Evolutionary conservation across 768 basidiomycete genomes (phyloP), one percentile per base, ranked within the genome.

Genomic region (Pholiota conissans): DNA sequence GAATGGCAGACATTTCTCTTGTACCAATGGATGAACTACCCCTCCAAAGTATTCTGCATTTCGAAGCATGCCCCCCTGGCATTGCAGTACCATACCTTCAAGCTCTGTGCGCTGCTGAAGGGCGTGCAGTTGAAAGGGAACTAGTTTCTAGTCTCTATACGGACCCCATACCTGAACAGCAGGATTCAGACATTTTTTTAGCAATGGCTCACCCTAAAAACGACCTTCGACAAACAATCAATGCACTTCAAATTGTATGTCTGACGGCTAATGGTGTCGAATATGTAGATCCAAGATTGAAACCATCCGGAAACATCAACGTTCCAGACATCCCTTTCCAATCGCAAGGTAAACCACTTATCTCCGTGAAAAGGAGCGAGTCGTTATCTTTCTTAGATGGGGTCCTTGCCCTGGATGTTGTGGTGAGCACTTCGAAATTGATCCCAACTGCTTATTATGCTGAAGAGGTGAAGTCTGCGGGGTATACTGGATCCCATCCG

Each of bases 1-100:
- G 11, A 26, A 28, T 30, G 5, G 14, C 45, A 94, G 94, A 96
- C 77, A 69, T 81, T 16, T 81, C 83, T 5, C 75, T 89, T 46
- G 80, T 98, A 28, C 95, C 95, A 3, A 66, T 82, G 37, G 68
- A 70, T 11, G 86, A 89, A 56, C 82, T 99, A 35, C 90, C 94
- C 6, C 70, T 95, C 18, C 94, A 97, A 69, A 77, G 76, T 0
- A 81, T 83, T 24, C 78, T 95, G 50, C 67, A 71, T 16, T 96
- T 96, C 69, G 63, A 77, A 53, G 79, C 89, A 55, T 84, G 86
- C 67, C 73, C 79, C 24, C 63, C 81, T 6, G 59, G 72, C 18
- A 71, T 87, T 35, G 84, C 86, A 20, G 77, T 75, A 14, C 85
- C 86, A 7, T 94, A 90, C 72, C 82, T 96, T 29, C 79, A 87